Evolutionary conservation across 768 basidiomycete genomes (phyloP), one percentile per base, ranked within the genome.

Genomic region (Boletus sp.): DNA sequence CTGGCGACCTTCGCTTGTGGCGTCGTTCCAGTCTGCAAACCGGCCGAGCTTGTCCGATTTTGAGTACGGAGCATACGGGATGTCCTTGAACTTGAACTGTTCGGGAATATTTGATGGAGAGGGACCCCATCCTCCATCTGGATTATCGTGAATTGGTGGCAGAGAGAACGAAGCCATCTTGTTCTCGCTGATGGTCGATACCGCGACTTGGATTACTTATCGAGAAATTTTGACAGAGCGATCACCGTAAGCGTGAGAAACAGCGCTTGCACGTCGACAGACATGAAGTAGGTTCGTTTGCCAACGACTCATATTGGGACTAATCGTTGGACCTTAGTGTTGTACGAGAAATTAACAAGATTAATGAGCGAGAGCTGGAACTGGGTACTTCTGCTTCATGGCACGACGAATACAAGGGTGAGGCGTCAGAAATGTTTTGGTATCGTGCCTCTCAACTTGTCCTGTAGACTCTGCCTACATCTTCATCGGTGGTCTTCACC

Each of bases 1-100:
- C 66, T 85, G 83, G 44, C 86, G 83, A 57, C 72, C 77, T 65
- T 89, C 87, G 48, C 80, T 67, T 30, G 85, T 79, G 25, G 83
- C 73, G 49, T 93, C 90, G 72, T 93, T 92, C 95, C 96, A 99
- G 77, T 99, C 96, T 45, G 96, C 96, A 67, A 99, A 90, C 50
- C 96, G 87, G 50, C 93, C 93, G 52, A 99, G 86, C 73, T 98
- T 98, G 79, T 99, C 97, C 35, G 92, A 87, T 83, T 99, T 99
- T 74, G 93, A 93, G 80, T 92, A 98, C 5, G 95, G 95, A 1
- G 96, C 95, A 68, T 98, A 99, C 43, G 97, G 97, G 56, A 98
- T 97, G 64, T 98, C 97, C 73, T 92, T 93, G 82, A 97, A 97
- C 74, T 95, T 94, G 76, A 96, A 98, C 59, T 93, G 87, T 42